phyloP scores from a whole-genome alignment of 257 asterid species.

The Nicotiana tomentosiformis region DNA sequence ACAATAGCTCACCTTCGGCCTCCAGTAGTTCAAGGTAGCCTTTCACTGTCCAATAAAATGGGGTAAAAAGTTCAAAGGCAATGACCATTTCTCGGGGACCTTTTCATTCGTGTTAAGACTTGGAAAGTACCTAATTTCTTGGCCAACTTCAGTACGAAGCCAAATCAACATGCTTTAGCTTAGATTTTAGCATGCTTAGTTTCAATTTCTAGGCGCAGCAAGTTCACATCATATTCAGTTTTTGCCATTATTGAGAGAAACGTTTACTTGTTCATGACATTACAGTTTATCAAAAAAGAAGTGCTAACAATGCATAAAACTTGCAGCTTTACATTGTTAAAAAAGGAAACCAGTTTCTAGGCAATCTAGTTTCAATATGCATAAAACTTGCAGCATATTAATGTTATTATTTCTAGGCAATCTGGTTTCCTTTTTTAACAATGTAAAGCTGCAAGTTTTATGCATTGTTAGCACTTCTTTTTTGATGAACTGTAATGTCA shows the following conservation, averaged over 20 bases:
- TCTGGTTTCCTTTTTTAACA: not conserved
- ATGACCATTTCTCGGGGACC: not conserved
- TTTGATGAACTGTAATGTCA: not conserved
- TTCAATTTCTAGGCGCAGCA: not conserved
- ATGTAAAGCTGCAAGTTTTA: not conserved
- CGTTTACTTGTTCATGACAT: not conserved
- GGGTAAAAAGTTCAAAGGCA: not conserved
- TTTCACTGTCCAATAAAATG: constrained; percentile 1
- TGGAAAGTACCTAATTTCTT: not conserved
- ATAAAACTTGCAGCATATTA: no score
- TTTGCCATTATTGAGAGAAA: not conserved
- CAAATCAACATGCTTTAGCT: not conserved
- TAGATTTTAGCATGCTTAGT: not conserved
- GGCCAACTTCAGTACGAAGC: not conserved
- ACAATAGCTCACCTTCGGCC: not conserved
- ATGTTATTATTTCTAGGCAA: no score
- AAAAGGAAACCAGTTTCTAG: no score
- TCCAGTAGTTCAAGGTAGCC: not conserved
- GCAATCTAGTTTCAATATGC: no score
- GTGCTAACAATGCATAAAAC: not conserved
- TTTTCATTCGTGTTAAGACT: not conserved
- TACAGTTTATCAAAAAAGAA: not conserved
- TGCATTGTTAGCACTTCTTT: not conserved
- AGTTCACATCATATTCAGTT: not conserved
- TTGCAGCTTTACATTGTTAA: not conserved